Conservation (phyloP, 176 grass and related monocot species). For the Neostapfia colusana region DNA sequence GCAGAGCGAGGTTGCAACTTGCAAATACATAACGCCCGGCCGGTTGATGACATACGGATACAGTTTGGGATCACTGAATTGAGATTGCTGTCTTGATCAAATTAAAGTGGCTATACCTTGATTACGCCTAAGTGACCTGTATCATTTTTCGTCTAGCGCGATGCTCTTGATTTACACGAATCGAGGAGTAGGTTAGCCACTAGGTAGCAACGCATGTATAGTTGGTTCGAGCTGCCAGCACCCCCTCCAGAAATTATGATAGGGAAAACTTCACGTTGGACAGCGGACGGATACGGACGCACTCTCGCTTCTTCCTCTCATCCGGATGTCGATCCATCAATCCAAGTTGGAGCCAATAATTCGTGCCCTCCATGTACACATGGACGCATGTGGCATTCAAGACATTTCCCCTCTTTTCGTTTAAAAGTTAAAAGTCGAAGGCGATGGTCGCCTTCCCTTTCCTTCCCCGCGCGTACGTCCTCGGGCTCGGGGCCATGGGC, state of each 20-base stretch:
- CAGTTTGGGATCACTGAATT: background rate
- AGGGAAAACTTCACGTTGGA: background rate
- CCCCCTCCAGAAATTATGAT: background rate
- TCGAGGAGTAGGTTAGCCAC: background rate
- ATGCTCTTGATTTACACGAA: background rate
- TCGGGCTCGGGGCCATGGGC: background rate
- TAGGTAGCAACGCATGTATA: background rate
- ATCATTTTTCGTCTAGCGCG: background rate
- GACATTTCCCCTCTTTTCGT: conserved; percentile 37
- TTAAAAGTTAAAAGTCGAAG: background rate
- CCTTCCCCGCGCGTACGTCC: background rate
- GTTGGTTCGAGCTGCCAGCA: background rate
- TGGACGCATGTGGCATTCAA: conserved; percentile 53
- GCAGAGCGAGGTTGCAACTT: background rate
- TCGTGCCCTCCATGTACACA: conserved; percentile 41
- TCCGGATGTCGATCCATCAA: conserved; percentile 21
- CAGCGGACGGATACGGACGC: conserved; percentile 5
- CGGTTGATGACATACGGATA: background rate
- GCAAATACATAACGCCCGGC: background rate
- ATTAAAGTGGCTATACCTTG: background rate
- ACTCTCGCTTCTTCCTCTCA: conserved; percentile 9
- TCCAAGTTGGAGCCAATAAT: conserved; percentile 42
- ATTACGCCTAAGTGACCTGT: background rate
- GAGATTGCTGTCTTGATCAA: background rate
- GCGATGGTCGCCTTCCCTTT: conserved; percentile 14